A percentile compares a stretch with the other conserved stretches of the same genome.
These are phyloP conservation scores for Exophiala bonariae DNA, from an alignment of 2,329 filamentous ascomycete species.

Conservation along the genomic window DNA sequence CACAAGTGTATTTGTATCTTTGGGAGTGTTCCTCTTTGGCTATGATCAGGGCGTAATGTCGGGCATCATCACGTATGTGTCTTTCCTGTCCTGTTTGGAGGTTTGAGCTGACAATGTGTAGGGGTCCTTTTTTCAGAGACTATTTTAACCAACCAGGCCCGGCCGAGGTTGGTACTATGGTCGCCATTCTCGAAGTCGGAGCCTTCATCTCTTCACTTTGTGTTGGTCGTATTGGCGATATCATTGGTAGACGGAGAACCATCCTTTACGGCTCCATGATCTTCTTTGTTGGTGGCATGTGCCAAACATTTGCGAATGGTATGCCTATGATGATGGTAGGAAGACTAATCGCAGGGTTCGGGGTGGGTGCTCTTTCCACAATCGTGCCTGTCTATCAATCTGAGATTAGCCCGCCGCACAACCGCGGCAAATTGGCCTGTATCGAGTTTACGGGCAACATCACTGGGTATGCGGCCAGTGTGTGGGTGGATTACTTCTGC, in stretches of 20 bases:
- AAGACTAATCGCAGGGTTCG: constrained; percentile 79
- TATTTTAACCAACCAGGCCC: constrained; percentile 88
- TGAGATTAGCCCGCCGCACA: constrained; percentile 94
- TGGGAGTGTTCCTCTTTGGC: constrained; percentile 65
- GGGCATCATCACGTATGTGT: constrained; percentile 65
- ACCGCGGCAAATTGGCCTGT: constrained; percentile 90
- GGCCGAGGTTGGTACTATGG: constrained; percentile 92
- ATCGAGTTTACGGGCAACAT: constrained; percentile 99
- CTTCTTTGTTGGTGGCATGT: constrained; percentile 78
- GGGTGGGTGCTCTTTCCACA: constrained; percentile 84
- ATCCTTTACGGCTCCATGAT: constrained; percentile 92
- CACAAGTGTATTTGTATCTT: constrained; percentile 74
- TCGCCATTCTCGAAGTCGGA: constrained; percentile 92
- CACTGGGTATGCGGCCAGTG: constrained; percentile 89
- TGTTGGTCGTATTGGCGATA: constrained; percentile 85
- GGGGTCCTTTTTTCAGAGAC: constrained; percentile 81
- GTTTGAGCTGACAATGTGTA: constrained; percentile 40
- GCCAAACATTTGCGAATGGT: constrained; percentile 77
- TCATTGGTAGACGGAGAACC: constrained; percentile 83
- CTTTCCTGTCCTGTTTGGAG: background rate
- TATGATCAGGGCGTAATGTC: constrained; percentile 68
- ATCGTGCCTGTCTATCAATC: constrained; percentile 94
- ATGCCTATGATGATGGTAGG: constrained; percentile 88
- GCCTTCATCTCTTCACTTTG: constrained; percentile 85
- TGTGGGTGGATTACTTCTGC: constrained; percentile 98